Evolutionary conservation across 768 basidiomycete species (phyloP).

Genomic region (Lactarius psammicola): DNA sequence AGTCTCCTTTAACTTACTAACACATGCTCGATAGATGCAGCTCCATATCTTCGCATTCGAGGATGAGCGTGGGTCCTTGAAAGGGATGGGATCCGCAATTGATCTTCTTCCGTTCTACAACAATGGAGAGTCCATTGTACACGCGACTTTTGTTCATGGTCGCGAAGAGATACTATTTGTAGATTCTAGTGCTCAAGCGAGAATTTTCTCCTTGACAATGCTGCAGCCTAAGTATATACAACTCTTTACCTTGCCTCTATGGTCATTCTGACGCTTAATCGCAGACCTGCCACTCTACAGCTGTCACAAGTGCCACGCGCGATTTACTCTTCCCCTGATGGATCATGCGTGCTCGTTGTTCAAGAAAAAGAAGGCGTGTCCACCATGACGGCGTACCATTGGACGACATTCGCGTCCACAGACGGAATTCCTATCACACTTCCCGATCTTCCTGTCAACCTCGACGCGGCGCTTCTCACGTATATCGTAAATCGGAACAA

Average conservation of each 20-base stretch:
- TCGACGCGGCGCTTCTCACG: conserved; percentile 39
- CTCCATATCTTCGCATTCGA: conserved; percentile 51
- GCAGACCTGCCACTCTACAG: conserved; percentile 47
- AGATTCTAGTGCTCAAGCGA: conserved; percentile 43
- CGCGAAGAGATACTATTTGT: conserved; percentile 54
- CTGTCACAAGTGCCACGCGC: conserved; percentile 38
- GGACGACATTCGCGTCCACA: conserved; percentile 53
- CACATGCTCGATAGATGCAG: conserved; percentile 28
- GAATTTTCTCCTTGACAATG: conserved; percentile 54
- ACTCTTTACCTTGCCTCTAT: too few species aligned
- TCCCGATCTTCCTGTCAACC: conserved; percentile 29
- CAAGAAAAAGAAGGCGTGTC: conserved; percentile 24
- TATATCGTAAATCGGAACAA: conserved; percentile 45
- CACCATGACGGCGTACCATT: conserved; percentile 48
- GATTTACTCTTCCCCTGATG: conserved; percentile 53
- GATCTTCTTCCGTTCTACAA: conserved; percentile 47
- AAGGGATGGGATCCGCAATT: conserved; percentile 42
- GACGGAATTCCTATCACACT: conserved; percentile 43
- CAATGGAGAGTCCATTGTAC: conserved; percentile 32
- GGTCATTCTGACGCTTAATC: not conserved
- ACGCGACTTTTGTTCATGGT: conserved; percentile 47
- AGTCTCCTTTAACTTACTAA: not conserved
- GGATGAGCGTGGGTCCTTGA: conserved; percentile 43
- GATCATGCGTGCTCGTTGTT: conserved; percentile 48
- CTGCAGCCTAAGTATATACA: conserved; percentile 49